These are phyloP conservation scores for Claviceps arundinis DNA, from an alignment of 2,329 filamentous ascomycete species.

Conservation along the genomic window DNA sequence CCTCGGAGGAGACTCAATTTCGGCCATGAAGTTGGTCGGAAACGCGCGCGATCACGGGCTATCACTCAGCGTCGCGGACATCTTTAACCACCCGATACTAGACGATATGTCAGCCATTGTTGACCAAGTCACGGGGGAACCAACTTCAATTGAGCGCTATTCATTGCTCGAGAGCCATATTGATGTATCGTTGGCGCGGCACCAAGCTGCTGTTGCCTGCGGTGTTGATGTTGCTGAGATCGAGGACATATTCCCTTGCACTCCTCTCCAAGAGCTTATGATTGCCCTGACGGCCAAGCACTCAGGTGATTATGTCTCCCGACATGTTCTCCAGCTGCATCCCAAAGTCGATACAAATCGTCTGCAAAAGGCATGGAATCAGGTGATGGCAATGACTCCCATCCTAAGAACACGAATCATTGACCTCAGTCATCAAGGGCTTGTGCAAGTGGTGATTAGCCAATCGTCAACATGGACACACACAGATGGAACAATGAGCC, in stretches of 20 bases:
- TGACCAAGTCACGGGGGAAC: neutral
- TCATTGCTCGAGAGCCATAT: neutral
- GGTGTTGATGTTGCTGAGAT: slow-evolving; percentile 12
- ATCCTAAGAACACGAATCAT: slow-evolving; percentile 9
- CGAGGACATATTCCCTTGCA: slow-evolving; percentile 20
- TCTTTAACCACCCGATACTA: slow-evolving; percentile 19
- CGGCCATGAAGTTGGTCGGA: slow-evolving; percentile 27
- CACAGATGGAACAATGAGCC: neutral
- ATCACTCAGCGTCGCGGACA: slow-evolving; percentile 25
- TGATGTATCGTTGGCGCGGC: neutral
- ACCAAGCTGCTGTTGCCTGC: slow-evolving; percentile 3
- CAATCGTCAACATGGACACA: slow-evolving; percentile 2
- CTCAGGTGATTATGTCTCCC: slow-evolving; percentile 8
- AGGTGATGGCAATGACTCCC: slow-evolving; percentile 6
- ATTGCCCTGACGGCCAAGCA: slow-evolving; percentile 7
- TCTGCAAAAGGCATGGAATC: slow-evolving; percentile 8
- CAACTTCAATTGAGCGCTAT: neutral
- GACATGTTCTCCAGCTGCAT: slow-evolving; percentile 7
- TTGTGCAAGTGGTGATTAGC: slow-evolving; percentile 8
- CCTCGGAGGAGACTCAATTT: slow-evolving; percentile 32
- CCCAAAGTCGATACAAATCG: slow-evolving; percentile 3
- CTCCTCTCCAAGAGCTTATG: slow-evolving; percentile 35
- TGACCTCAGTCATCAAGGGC: slow-evolving; percentile 6
- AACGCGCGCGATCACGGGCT: slow-evolving; percentile 22
- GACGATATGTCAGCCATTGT: neutral